Evolutionary conservation across 2,329 filamentous ascomycete species (phyloP), one percentile per base, ranked within the genome.

Genomic region (Penicillium sp.): DNA sequence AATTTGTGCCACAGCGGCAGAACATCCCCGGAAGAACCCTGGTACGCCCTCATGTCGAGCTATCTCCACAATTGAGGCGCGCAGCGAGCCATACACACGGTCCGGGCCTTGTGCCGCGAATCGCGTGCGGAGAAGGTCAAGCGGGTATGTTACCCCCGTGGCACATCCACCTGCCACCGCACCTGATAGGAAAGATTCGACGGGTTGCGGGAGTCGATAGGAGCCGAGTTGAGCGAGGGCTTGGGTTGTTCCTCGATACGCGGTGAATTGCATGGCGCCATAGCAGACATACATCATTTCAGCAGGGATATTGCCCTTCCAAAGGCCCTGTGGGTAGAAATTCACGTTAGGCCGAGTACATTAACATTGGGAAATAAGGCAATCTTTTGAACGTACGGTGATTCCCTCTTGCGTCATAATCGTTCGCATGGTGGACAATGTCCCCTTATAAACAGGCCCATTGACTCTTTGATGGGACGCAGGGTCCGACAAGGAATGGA

Each of bases 271-370:
- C 34, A 90, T 80, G 60, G 89, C 89, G 61, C 90, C 88, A 77
- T 97, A 99, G 73, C 86, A 88, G 63, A 99, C 82, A 78, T 99
- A 99, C 78, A 99, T 86, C 61, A 94, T 78, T 81, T 97, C 94
- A 50, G 94, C 94, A 38, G 94, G 92, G 57, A 99, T 86, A 72
- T 99, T 99, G 72, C 94, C 94, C 80, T 97, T 97, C 94, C 94
- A 99, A 62, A 99, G 83, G 31, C 86, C 89, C 51, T 80, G 45
- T 38, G 13, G 34, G 11, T n/a, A 24, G 4, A 26, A 8, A 32
- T 8, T 14, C 29, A n/a, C 51, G 43, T 48, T 51, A 57, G 20
- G 1, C 7, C 16, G 39, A 29, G 34, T 14, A 22, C 11, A 11
- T 37, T 18, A 10, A 39, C 10, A 26, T 7, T 10, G 11, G n/a